These are phyloP conservation scores for Mycena vitilis DNA, from an alignment of 768 basidiomycete species.

Conservation along the genomic window DNA sequence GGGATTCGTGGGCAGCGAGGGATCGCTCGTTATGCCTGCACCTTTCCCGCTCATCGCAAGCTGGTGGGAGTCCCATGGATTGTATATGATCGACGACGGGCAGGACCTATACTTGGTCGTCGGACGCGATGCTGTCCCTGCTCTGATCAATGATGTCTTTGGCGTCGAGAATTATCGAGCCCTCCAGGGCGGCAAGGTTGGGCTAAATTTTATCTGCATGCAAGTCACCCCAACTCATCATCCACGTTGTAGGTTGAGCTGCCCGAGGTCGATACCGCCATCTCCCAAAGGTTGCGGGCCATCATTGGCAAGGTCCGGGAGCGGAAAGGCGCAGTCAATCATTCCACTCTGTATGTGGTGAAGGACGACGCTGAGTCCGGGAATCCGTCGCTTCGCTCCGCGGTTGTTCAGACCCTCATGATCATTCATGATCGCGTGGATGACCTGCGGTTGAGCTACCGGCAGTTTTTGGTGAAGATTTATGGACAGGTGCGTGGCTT, in stretches of 20 bases:
- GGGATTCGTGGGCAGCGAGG: conserved; percentile 44
- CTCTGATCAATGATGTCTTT: conserved; percentile 65
- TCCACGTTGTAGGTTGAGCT: conserved; percentile 48
- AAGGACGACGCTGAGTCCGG: conserved; percentile 58
- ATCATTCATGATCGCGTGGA: conserved; percentile 65
- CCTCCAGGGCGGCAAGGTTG: conserved; percentile 61
- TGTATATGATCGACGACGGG: conserved; percentile 66
- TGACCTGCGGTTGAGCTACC: conserved; percentile 56
- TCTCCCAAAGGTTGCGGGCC: conserved; percentile 61
- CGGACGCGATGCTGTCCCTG: conserved; percentile 63
- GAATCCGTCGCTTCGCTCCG: conserved; percentile 51
- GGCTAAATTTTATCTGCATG: conserved; percentile 11
- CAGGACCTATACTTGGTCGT: conserved; percentile 66
- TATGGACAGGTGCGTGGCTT: conserved; percentile 49
- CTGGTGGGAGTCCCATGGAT: conserved; percentile 63
- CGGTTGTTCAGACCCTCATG: conserved; percentile 60
- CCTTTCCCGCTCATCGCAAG: conserved; percentile 61
- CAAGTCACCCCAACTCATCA: not conserved
- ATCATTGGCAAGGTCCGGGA: conserved; percentile 63
- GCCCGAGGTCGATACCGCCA: conserved; percentile 60
- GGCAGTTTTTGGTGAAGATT: conserved; percentile 56
- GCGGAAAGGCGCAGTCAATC: conserved; percentile 57
- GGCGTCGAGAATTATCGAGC: conserved; percentile 55
- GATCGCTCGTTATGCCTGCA: conserved; percentile 56
- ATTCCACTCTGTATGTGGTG: conserved; percentile 61